These are phyloP conservation scores for Auricularia sp. DNA, from an alignment of 768 basidiomycete species.

Conservation along the genomic window DNA sequence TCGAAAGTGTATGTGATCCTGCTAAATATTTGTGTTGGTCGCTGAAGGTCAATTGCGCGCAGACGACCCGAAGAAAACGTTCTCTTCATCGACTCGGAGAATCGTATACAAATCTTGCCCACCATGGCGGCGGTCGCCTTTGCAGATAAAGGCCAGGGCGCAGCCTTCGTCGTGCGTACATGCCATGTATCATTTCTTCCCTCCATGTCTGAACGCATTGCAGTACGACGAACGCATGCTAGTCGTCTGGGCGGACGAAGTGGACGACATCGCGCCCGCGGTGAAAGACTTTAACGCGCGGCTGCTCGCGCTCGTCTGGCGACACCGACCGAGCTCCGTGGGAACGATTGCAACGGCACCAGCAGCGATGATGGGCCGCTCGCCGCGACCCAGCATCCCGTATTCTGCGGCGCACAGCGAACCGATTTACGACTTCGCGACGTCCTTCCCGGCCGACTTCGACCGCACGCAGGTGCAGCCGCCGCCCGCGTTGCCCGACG, in stretches of 20 bases:
- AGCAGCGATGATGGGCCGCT: background rate
- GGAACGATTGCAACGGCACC: background rate
- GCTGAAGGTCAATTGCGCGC: background rate
- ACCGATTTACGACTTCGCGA: background rate
- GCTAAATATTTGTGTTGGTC: background rate
- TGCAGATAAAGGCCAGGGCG: constrained; percentile 6
- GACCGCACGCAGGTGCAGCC: background rate
- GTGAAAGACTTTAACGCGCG: constrained; percentile 49
- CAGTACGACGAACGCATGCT: constrained; percentile 7
- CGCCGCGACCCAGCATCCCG: background rate
- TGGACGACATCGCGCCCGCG: constrained; percentile 18
- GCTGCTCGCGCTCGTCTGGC: constrained; percentile 42
- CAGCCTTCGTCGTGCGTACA: constrained; percentile 7
- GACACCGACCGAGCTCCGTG: background rate
- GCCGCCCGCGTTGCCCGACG: background rate
- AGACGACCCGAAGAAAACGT: background rate
- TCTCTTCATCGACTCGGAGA: constrained; percentile 3
- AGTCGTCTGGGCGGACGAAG: constrained; percentile 6
- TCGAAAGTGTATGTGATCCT: background rate
- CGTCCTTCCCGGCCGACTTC: background rate
- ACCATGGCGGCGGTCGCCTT: constrained; percentile 4
- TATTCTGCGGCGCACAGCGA: background rate
- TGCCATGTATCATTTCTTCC: background rate
- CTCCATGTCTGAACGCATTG: background rate
- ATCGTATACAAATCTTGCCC: constrained; percentile 3